These are phyloP conservation scores for Solanum peruvianum DNA, from an alignment of 257 asterid genomes.

Conservation along the genomic window DNA sequence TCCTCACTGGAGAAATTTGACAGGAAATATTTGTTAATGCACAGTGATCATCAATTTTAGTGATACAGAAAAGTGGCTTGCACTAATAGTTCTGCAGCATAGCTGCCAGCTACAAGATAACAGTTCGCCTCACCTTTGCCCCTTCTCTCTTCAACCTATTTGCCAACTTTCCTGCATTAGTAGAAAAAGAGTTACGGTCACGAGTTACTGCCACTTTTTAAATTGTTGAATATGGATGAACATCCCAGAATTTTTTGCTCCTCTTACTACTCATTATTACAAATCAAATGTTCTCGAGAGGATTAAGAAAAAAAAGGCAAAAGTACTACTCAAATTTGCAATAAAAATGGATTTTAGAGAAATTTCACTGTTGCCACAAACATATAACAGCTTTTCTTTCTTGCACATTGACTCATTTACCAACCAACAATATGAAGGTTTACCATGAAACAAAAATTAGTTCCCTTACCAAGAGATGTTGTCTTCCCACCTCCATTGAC, in stretches of 20 bases:
- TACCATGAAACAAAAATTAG: background rate
- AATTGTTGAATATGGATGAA: background rate
- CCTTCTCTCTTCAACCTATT: conserved; percentile 84
- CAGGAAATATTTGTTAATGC: background rate
- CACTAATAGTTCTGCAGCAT: background rate
- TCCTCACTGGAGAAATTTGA: background rate
- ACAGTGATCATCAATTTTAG: background rate
- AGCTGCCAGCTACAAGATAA: background rate
- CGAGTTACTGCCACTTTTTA: background rate
- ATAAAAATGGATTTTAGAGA: background rate
- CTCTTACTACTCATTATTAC: background rate
- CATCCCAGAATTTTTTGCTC: background rate
- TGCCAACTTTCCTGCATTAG: conserved; percentile 79
- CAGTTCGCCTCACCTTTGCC: conserved; percentile 52
- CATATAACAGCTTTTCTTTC: background rate
- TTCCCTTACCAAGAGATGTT: conserved; percentile 78
- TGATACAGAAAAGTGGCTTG: background rate
- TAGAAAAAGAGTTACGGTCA: background rate
- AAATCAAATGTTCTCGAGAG: background rate
- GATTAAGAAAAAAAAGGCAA: background rate
- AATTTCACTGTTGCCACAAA: background rate
- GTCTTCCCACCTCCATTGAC: conserved; percentile 99
- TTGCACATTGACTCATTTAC: background rate
- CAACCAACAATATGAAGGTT: background rate
- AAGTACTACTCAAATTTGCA: background rate